Evolutionary conservation across 2,329 filamentous ascomycete species (phyloP), one percentile per base, ranked within the genome.

Genomic region (Fusarium odoratissimum): DNA sequence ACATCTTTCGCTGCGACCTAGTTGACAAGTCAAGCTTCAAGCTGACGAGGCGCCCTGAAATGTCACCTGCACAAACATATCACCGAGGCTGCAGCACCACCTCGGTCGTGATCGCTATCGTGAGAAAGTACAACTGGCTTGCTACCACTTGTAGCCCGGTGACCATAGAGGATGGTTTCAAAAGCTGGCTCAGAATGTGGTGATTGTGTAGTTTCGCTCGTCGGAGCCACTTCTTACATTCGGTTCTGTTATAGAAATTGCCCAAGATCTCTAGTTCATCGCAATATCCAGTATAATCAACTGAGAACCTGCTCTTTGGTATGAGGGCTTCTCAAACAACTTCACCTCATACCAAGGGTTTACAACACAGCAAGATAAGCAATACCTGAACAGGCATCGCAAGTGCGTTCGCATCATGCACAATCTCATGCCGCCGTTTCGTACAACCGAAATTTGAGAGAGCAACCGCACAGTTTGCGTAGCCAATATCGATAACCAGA

Each of bases 381-480:
- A 37, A 25, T 37, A 21, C 12, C 31, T 37, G n/a, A 35, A 8
- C 17, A 19, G n/a, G 31, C 12, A 25, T 35, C 16, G 17, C 33
- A 13, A 19, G 11, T 25, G 31, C 33, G 6, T 11, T 52, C 12
- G 9, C 5, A 2, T 4, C 5, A 2, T 4, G 17, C 3, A 35
- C 8, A 19, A 37, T 4, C 23, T 37, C 17, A 37, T 37, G 23
- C 23, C 19, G 8, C 31, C 14, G 8, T 37, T 16, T 21, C 8
- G n/a, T 19, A n/a, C 12, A 37, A 14, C 13, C 12, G 16, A 37
- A 8, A 28, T 37, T 33, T 3, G 10, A 19, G 31, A 37, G 6
- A 52, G 21, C 12, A 16, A 16, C 23, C 23, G 5, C 5, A 10
- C 8, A 16, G 31, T 35, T 10, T n/a, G 31, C n/a, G 21, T 14